A percentile compares a stretch with the other conserved stretches of the same genome.
These are phyloP conservation scores for Mycena vulgaris DNA, from an alignment of 768 basidiomycete species.

Conservation along the genomic window DNA sequence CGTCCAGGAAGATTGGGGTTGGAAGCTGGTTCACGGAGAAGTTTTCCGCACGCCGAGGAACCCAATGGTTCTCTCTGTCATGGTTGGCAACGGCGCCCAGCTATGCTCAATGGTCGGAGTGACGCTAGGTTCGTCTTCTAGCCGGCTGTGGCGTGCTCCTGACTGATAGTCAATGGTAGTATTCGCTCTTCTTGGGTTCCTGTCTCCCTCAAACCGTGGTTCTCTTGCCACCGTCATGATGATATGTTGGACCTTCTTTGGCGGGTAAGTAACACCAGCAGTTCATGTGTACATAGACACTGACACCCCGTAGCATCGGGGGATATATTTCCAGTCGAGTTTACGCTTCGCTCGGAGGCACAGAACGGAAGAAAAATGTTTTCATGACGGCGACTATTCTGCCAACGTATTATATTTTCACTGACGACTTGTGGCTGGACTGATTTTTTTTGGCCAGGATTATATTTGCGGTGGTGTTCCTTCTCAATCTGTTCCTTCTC, in stretches of 20 bases:
- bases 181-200: conserved; percentile 85
- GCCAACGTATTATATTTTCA: conserved; percentile 77
- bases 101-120: conserved; percentile 89
- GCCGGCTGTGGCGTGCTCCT: background rate
- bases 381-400: conserved; percentile 91
- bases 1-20: conserved; percentile 98
- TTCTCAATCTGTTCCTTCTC: conserved; percentile 93
- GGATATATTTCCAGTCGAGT: conserved; percentile 91
- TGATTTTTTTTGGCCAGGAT: conserved; percentile 62
- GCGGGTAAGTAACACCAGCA: conserved; percentile 66
- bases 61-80: conserved; percentile 84
- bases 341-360: conserved; percentile 86
- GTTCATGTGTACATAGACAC: conserved; percentile 14
- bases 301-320: conserved; percentile 69
- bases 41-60: conserved; percentile 90
- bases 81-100: conserved; percentile 94
- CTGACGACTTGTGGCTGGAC: background rate
- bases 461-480: conserved; percentile 88
- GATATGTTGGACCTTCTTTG: conserved; percentile 95
- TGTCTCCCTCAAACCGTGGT: conserved; percentile 96
- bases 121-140: conserved; percentile 75
- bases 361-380: conserved; percentile 83
- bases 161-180: conserved; percentile 20
- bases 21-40: conserved; percentile 98
- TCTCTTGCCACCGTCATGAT: conserved; percentile 95